These are phyloP conservation scores for Apiospora koreana DNA, from an alignment of 2,329 filamentous ascomycete genomes.

Conservation along the genomic window DNA sequence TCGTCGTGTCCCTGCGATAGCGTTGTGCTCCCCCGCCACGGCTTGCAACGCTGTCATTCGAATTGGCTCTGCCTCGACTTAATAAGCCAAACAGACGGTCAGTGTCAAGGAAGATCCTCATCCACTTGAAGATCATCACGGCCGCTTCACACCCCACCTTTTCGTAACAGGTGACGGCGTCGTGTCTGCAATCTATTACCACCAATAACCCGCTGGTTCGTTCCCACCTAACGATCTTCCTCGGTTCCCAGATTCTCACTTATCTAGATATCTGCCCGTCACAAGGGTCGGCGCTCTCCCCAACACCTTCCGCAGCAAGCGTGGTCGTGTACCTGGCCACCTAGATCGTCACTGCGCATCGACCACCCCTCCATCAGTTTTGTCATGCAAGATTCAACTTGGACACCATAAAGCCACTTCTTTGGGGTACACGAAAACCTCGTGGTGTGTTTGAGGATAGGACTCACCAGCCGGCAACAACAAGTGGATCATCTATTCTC, in stretches of 20 bases:
- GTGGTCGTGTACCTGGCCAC: neutral
- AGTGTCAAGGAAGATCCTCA: neutral
- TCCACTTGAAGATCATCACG: conserved; percentile 10
- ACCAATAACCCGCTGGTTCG: conserved; percentile 11
- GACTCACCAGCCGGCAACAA: neutral
- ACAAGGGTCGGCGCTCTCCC: neutral
- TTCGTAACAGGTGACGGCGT: conserved; percentile 7
- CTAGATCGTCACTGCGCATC: neutral
- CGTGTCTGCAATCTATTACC: conserved; percentile 12
- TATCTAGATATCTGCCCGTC: neutral
- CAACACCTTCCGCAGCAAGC: neutral
- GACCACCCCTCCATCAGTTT: neutral
- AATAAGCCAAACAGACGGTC: neutral
- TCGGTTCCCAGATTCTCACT: neutral
- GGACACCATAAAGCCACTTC: neutral
- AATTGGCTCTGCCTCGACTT: neutral
- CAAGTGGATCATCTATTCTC: neutral
- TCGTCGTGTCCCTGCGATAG: neutral
- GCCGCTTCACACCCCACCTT: conserved; percentile 5
- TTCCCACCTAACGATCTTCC: neutral
- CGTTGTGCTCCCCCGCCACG: neutral
- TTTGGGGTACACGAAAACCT: neutral
- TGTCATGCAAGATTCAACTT: neutral
- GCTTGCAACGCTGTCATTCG: neutral
- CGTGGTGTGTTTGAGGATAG: neutral